Evolutionary conservation across 306 rosid species (phyloP).

Genomic region (Vicia villosa): DNA sequence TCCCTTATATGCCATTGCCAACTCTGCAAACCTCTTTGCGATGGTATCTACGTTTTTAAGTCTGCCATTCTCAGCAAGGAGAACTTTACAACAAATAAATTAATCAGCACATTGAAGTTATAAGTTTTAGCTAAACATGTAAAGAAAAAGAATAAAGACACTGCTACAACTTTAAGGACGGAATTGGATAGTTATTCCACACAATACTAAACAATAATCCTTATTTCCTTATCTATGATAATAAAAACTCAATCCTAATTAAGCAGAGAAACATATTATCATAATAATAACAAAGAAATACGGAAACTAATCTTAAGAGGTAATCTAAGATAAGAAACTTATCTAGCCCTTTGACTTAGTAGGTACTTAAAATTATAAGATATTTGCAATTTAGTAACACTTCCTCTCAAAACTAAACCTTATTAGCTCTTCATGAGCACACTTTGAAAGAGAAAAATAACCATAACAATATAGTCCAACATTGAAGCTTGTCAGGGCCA

Average conservation of each 20-base stretch:
- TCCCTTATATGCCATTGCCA: slow-evolving; percentile 93
- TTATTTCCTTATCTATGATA: background rate
- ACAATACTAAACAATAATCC: background rate
- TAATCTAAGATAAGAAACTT: background rate
- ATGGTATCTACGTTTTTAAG: slow-evolving; percentile 64
- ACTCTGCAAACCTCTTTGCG: slow-evolving; percentile 67
- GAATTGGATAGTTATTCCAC: background rate
- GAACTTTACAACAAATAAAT: slow-evolving; percentile 45
- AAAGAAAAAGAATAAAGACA: background rate
- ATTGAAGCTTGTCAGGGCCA: background rate
- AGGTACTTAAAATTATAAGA: background rate
- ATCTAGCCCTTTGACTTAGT: background rate
- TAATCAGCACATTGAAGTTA: slow-evolving; percentile 7
- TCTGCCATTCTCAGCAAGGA: slow-evolving; percentile 81
- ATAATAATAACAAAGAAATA: background rate
- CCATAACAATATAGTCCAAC: background rate
- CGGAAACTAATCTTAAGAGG: background rate
- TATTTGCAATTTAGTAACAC: no score
- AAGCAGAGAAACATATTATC: background rate
- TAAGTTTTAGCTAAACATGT: background rate
- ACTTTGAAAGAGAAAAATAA: background rate
- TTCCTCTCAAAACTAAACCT: background rate
- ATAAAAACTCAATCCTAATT: background rate
- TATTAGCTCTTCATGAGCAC: background rate
- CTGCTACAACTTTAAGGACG: background rate